A percentile compares a stretch with the other conserved stretches of the same genome.
These are phyloP conservation scores for Suhomyces bokatorum DNA, from an alignment of 1,139 yeast species.

Conservation along the genomic window DNA sequence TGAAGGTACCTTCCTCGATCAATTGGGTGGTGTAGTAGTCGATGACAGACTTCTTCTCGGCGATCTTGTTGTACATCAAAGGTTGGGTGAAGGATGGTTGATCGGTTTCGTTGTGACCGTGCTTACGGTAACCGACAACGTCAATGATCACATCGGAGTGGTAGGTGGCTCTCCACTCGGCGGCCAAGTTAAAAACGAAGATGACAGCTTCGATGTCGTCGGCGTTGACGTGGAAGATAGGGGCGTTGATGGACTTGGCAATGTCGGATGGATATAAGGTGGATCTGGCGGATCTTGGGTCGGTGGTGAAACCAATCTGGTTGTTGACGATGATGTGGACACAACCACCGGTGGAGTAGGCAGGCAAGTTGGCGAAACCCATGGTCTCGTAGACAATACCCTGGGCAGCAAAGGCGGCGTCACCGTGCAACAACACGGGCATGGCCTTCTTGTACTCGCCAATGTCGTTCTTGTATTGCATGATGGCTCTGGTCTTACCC, in stretches of 20 bases:
- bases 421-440: constrained; percentile 95
- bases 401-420: constrained; percentile 98
- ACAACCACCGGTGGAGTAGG: constrained; percentile 98
- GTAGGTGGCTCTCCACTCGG: constrained; percentile 97
- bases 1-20: constrained; percentile 82
- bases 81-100: constrained; percentile 99
- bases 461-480: constrained; percentile 85
- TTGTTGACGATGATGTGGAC: constrained; percentile 93
- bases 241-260: constrained; percentile 95
- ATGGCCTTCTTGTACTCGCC: constrained; percentile 83
- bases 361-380: constrained; percentile 92
- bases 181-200: constrained; percentile 92
- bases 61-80: constrained; percentile 88
- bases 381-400: constrained; percentile 99
- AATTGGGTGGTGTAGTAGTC: constrained; percentile 82
- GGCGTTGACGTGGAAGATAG: constrained; percentile 98
- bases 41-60: constrained; percentile 83
- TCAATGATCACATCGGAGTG: constrained; percentile 95
- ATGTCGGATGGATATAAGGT: constrained; percentile 97
- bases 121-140: constrained; percentile 96
- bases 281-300: constrained; percentile 96
- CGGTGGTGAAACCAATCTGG: constrained; percentile 99
- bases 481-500: constrained; percentile 97
- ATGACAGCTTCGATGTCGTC: constrained; percentile 95
- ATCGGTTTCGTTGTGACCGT: constrained; percentile 99